Conservation (phyloP, 2,329 filamentous ascomycete species). For the Fusarium tuaranense region DNA sequence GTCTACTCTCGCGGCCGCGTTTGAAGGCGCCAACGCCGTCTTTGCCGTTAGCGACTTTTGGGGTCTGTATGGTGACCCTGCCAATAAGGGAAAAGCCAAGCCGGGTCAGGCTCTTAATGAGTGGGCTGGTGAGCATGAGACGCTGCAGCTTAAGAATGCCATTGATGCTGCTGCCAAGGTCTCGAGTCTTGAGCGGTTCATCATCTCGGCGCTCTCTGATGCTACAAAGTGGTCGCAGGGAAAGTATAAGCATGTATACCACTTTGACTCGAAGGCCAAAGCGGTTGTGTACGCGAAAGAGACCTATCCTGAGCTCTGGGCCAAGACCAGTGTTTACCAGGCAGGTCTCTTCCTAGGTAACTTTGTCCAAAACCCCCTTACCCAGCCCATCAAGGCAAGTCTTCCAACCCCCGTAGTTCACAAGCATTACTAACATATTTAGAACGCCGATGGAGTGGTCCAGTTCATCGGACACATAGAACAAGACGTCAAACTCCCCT, state of each 20-base stretch:
- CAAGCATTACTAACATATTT: not conserved
- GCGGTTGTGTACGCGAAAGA: slow-evolving; percentile 44
- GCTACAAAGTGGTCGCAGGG: slow-evolving; percentile 52
- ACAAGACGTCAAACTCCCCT: slow-evolving; percentile 33
- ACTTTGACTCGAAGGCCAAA: slow-evolving; percentile 56
- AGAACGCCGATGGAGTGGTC: slow-evolving; percentile 34
- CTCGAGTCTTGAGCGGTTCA: slow-evolving; percentile 49
- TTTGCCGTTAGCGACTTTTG: slow-evolving; percentile 48
- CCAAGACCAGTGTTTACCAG: slow-evolving; percentile 37
- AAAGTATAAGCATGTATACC: slow-evolving; percentile 54
- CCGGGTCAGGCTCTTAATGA: slow-evolving; percentile 28
- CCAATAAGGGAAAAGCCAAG: slow-evolving; percentile 20
- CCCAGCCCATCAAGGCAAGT: slow-evolving; percentile 19
- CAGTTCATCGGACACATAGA: slow-evolving; percentile 31
- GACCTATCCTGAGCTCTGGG: slow-evolving; percentile 32
- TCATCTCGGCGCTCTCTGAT: slow-evolving; percentile 53
- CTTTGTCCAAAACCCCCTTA: not conserved
- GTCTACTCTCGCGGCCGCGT: not conserved
- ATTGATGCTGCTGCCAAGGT: slow-evolving; percentile 51
- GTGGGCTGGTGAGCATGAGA: slow-evolving; percentile 46
- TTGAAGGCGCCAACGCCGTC: slow-evolving; percentile 28
- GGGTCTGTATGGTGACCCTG: slow-evolving; percentile 23
- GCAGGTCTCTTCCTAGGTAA: slow-evolving; percentile 35
- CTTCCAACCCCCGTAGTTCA: rapidly evolving
- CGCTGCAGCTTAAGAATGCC: slow-evolving; percentile 51